Percentiles rank a stretch among this genome's conserved stretches.
Conservation (phyloP, 1,284 basidiomycete species). For the Athelia psychrophila region DNA sequence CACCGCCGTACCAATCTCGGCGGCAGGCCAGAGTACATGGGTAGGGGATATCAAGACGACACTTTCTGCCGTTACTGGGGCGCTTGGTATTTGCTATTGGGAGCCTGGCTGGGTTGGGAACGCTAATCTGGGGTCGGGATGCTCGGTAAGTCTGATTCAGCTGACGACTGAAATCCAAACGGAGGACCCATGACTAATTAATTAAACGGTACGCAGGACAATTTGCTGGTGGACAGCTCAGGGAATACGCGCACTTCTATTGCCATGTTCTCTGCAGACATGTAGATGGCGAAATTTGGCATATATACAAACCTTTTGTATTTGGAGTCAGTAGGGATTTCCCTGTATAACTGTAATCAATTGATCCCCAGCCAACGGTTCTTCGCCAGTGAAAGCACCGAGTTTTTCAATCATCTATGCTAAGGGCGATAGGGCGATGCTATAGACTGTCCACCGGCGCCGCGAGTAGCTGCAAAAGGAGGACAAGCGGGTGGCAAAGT, state of each 20-base stretch:
- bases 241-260: conserved; percentile 34
- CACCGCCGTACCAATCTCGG: conserved; percentile 44
- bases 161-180: background rate
- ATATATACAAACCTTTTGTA: too few species aligned
- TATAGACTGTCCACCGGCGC: too few species aligned
- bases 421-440: too few species aligned
- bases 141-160: conserved; percentile 38
- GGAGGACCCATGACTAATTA: background rate
- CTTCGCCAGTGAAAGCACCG: too few species aligned
- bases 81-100: conserved; percentile 54
- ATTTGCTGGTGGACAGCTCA: conserved; percentile 33
- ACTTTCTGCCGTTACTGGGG: conserved; percentile 41
- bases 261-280: conserved; percentile 24
- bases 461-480: too few species aligned
- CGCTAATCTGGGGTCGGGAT: conserved; percentile 51
- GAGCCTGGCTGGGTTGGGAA: conserved; percentile 65
- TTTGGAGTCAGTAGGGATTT: too few species aligned
- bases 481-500: too few species aligned
- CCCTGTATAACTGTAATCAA: too few species aligned
- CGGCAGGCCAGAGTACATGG: conserved; percentile 54
- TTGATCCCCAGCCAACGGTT: too few species aligned
- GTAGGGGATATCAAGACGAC: conserved; percentile 47
- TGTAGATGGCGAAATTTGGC: conserved; percentile 4
- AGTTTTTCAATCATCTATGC: too few species aligned
- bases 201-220: conserved; percentile 27